Evolutionary conservation across 768 basidiomycete species (phyloP).

Genomic region (Solioccasus polychromus): DNA sequence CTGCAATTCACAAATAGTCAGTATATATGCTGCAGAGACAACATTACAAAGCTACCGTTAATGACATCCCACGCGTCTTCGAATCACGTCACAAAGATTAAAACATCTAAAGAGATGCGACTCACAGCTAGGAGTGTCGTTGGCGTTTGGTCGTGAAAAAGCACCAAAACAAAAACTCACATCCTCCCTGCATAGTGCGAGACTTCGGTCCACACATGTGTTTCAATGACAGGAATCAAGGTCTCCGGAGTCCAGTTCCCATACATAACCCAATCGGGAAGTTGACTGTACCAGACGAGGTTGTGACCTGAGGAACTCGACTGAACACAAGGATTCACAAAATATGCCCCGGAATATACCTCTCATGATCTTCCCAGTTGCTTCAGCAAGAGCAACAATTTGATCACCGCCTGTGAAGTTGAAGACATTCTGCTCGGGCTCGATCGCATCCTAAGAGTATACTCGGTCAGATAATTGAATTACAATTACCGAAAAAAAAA

Average conservation of each 20-base stretch:
- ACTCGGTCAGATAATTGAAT: background rate
- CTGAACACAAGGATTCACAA: background rate
- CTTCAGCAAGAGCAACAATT: conserved; percentile 17
- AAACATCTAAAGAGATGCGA: background rate
- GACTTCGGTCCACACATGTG: conserved; percentile 17
- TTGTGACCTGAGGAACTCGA: conserved; percentile 13
- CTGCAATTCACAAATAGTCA: conserved; percentile 1
- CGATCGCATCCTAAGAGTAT: conserved; percentile 13
- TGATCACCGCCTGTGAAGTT: conserved; percentile 21
- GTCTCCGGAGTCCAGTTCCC: conserved; percentile 11
- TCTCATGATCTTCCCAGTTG: conserved; percentile 19
- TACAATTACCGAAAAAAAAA: too few relatives aligned
- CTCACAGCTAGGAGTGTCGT: conserved; percentile 10
- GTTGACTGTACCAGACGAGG: conserved; percentile 17
- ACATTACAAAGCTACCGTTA: conserved; percentile 13
- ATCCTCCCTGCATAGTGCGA: conserved; percentile 12
- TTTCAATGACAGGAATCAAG: conserved; percentile 16
- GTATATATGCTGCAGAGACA: too few relatives aligned
- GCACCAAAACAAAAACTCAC: conserved; percentile 1
- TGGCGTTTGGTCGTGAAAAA: background rate
- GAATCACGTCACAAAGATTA: background rate
- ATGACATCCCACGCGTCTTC: conserved; percentile 23
- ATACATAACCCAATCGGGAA: conserved; percentile 16
- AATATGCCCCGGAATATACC: conserved; percentile 2
- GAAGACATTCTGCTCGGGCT: conserved; percentile 25